Evolutionary conservation across 2,329 filamentous ascomycete genomes (phyloP).

Genomic region (Onygenales sp.): DNA sequence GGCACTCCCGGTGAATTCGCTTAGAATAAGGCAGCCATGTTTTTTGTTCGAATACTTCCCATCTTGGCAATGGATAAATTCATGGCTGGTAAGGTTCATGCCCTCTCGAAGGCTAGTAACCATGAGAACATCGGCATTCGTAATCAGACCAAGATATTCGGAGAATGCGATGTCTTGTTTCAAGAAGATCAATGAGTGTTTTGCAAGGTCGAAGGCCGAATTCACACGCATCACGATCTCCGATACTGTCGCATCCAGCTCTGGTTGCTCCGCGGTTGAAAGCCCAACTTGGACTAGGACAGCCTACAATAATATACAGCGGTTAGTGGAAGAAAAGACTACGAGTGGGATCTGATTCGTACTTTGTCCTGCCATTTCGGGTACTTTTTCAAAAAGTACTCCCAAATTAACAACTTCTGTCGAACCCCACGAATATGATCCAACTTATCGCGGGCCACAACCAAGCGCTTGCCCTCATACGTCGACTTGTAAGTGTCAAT

Average conservation of each 20-base stretch:
- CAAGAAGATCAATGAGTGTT: conserved; percentile 79
- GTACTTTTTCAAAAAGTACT: conserved; percentile 88
- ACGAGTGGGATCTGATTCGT: conserved; percentile 7
- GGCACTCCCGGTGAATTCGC: conserved; percentile 88
- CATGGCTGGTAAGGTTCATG: conserved; percentile 94
- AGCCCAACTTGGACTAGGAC: conserved; percentile 91
- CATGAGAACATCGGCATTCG: conserved; percentile 83
- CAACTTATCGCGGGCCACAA: conserved; percentile 88
- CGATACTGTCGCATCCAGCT: conserved; percentile 78
- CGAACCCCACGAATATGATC: conserved; percentile 86
- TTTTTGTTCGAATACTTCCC: conserved; percentile 65
- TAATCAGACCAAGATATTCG: conserved; percentile 85
- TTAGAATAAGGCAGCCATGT: conserved; percentile 81
- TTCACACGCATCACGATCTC: conserved; percentile 95
- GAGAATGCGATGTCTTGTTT: conserved; percentile 90
- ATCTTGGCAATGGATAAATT: conserved; percentile 89
- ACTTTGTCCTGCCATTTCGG: conserved; percentile 75
- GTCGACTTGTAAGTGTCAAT: conserved; percentile 69
- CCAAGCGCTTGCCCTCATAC: conserved; percentile 80
- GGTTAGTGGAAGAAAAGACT: background rate
- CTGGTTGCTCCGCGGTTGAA: conserved; percentile 77
- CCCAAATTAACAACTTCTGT: conserved; percentile 85
- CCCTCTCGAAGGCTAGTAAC: conserved; percentile 92
- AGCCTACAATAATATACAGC: conserved; percentile 39
- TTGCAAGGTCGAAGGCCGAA: conserved; percentile 73